Conservation (phyloP, 2,329 filamentous ascomycete species). For the Aspergillus viridinutans region DNA sequence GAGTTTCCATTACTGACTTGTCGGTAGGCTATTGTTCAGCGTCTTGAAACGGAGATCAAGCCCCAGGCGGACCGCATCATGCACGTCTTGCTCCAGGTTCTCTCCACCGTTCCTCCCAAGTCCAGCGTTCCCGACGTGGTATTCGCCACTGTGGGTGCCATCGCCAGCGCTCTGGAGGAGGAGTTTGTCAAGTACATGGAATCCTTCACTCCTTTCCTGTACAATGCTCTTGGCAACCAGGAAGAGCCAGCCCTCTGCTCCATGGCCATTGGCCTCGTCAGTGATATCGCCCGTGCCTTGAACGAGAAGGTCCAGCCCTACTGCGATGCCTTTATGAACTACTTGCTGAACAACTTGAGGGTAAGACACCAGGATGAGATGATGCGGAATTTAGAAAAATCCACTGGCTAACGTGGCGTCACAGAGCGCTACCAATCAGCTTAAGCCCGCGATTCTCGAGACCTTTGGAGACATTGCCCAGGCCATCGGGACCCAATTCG, state of each 20-base stretch:
- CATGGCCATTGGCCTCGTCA: slow-evolving; percentile 95
- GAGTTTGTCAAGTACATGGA: slow-evolving; percentile 98
- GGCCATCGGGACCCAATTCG: slow-evolving; percentile 86
- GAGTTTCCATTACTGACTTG: neutral
- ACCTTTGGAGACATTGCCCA: slow-evolving; percentile 97
- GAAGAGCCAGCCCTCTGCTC: slow-evolving; percentile 92
- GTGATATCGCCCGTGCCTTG: slow-evolving; percentile 89
- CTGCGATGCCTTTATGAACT: slow-evolving; percentile 98
- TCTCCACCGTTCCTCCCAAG: slow-evolving; percentile 73
- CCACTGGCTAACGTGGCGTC: slow-evolving; percentile 29
- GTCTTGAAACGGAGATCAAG: slow-evolving; percentile 84
- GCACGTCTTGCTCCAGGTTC: slow-evolving; percentile 76
- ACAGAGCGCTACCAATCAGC: slow-evolving; percentile 82
- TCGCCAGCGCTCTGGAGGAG: slow-evolving; percentile 85
- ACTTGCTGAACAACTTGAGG: slow-evolving; percentile 84
- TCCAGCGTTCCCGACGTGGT: slow-evolving; percentile 92
- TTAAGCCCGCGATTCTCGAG: slow-evolving; percentile 96
- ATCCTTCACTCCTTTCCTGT: slow-evolving; percentile 84
- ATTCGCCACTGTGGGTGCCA: slow-evolving; percentile 86
- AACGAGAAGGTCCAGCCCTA: slow-evolving; percentile 88
- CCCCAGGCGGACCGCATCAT: slow-evolving; percentile 93
- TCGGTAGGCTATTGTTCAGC: slow-evolving; percentile 69
- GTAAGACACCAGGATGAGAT: slow-evolving; percentile 40
- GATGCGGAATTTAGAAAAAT: slow-evolving; percentile 8
- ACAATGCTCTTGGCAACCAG: slow-evolving; percentile 90